Evolutionary conservation across 2,329 filamentous ascomycete species (phyloP).

Genomic region (Penicillium sp.): DNA sequence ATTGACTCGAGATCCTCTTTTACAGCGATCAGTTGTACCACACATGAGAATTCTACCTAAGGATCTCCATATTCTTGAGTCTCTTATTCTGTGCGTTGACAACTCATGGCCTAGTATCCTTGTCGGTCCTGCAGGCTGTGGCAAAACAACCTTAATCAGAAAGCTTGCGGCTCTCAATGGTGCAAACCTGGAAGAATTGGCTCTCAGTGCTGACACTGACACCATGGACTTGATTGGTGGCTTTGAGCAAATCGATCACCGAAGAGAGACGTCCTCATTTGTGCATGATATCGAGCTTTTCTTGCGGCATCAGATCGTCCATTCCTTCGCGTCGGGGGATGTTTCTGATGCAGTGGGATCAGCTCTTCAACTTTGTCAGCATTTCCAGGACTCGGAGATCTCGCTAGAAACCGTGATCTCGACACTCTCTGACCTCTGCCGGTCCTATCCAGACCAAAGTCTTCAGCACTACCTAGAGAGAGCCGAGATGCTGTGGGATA

Average conservation of each 20-base stretch:
- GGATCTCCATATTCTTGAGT: constrained; percentile 71
- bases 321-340: constrained; percentile 26
- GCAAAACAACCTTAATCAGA: constrained; percentile 77
- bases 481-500: constrained; percentile 52
- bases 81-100: constrained; percentile 80
- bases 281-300: constrained; percentile 54
- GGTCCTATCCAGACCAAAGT: constrained; percentile 46
- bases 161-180: constrained; percentile 78
- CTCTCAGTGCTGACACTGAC: constrained; percentile 92
- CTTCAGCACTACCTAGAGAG: constrained; percentile 51
- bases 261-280: constrained; percentile 66
- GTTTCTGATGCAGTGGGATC: constrained; percentile 20
- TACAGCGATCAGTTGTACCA: constrained; percentile 37
- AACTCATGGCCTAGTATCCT: constrained; percentile 86
- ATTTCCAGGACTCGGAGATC: constrained; percentile 28
- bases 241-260: constrained; percentile 88
- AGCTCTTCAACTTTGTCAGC: constrained; percentile 34
- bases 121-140: constrained; percentile 78
- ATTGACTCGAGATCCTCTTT: constrained; percentile 56
- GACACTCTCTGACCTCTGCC: constrained; percentile 34
- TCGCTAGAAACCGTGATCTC: constrained; percentile 32
- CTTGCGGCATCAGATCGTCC: constrained; percentile 46
- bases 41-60: constrained; percentile 36
- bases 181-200: constrained; percentile 72
- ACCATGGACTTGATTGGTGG: constrained; percentile 96